Evolutionary conservation across 495 filamentous ascomycete genomes (phyloP), one percentile per base, ranked within the genome.

Genomic region (Penicillium mononematosum): DNA sequence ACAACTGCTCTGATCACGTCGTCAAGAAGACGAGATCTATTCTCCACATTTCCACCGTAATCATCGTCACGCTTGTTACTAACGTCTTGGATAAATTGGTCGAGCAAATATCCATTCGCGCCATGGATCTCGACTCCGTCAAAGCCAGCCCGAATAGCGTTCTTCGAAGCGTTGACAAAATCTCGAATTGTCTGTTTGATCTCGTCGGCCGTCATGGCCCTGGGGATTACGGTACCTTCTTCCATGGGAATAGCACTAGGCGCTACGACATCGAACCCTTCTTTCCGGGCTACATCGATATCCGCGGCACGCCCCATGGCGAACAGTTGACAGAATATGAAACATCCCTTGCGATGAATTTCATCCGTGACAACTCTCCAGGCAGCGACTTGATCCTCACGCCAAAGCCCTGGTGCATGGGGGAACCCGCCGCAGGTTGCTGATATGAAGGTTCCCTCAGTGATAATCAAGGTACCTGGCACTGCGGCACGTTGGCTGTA

Each of bases 111-210:
- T 8, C 88, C 88, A 58, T 92, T 90, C 2, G 87, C 86, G 27
- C 80, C 84, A 64, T 91, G 87, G 36, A 90, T 74, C 72, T 93
- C 89, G 2, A 93, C 86, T 9, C 87, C 88, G 63, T 91, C 88
- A 58, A 90, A 91, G 5, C 88, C 89, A 8, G 88, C 88, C 25
- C 66, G 70, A 11, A 90, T 75, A 4, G 86, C 85, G 49, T 84
- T 85, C 64, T 74, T 69, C 1, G 87, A 38, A n/a, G 34, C 34
- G 6, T n/a, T 2, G 16, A n/a, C 83, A 58, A 84, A 90, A 43
- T 83, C 80, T 2, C 60, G 50, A 14, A 90, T 77, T n/a, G 70
- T 77, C 7, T 70, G 62, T 46, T 76, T 50, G 53, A 91, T 87
- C 41, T 91, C 82, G 9, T 76, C 74, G 27, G 75, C 65, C 0